Conservation (phyloP, 2,329 filamentous ascomycete genomes). For the Seiridium unicorne region DNA sequence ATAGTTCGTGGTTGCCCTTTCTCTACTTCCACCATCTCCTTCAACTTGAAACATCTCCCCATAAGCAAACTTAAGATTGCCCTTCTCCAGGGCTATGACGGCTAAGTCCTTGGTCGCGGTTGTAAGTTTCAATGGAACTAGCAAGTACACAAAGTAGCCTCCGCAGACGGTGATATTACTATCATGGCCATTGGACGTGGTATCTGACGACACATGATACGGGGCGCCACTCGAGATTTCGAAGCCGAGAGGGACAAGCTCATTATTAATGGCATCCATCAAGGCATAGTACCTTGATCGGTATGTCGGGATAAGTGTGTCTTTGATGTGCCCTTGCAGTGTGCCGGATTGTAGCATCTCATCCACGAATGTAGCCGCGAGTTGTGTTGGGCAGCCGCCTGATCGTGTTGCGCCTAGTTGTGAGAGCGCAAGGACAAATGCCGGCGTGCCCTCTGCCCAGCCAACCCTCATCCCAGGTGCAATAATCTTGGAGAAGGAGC, state of each 20-base stretch:
- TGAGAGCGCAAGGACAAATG: background rate
- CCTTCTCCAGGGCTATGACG: background rate
- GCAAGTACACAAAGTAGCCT: too few species aligned
- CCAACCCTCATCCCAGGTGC: constrained; percentile 38
- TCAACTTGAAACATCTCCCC: background rate
- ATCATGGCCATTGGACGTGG: too few species aligned
- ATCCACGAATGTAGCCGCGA: background rate
- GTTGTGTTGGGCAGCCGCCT: background rate
- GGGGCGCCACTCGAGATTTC: too few species aligned
- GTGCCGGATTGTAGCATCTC: background rate
- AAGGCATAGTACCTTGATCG: background rate
- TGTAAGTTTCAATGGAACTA: too few species aligned
- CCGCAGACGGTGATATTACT: too few species aligned
- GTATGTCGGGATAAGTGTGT: background rate
- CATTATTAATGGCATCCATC: background rate
- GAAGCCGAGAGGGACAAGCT: background rate
- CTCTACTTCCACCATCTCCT: background rate
- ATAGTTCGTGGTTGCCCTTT: background rate
- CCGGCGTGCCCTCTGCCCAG: constrained; percentile 44
- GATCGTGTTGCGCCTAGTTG: background rate
- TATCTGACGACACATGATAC: too few species aligned
- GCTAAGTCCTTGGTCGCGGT: background rate
- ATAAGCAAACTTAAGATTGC: background rate
- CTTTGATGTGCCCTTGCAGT: background rate
- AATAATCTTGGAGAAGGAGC: constrained; percentile 65